Evolutionary conservation across 192 early-diverging fungal species (phyloP).

Genomic region (Linnemannia zychae): DNA sequence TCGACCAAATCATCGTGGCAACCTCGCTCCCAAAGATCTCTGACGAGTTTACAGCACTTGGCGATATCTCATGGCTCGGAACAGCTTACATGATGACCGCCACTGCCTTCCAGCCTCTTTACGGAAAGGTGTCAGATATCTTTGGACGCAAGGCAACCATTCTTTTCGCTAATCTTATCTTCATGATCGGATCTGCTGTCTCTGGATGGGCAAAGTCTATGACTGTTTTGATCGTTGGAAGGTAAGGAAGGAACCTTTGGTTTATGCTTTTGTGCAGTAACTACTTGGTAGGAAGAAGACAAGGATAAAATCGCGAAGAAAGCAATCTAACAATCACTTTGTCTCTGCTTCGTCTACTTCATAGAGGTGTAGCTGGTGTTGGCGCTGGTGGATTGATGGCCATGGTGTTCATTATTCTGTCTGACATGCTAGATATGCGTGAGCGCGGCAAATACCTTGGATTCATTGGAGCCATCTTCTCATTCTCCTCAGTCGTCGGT

Average conservation of each 20-base stretch:
- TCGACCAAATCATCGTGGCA: conserved; percentile 69
- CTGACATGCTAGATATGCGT: conserved; percentile 76
- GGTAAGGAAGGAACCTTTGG: conserved; percentile 45
- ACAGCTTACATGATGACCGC: conserved; percentile 79
- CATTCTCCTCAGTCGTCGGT: conserved; percentile 73
- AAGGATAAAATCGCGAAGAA: no score
- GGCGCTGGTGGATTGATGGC: conserved; percentile 78
- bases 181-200: conserved; percentile 68
- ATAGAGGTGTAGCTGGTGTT: conserved; percentile 67
- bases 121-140: conserved; percentile 79
- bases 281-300: no score
- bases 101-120: conserved; percentile 82
- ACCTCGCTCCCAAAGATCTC: conserved; percentile 67
- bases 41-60: conserved; percentile 60
- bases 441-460: conserved; percentile 76
- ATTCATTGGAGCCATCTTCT: conserved; percentile 69
- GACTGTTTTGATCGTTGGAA: conserved; percentile 73
- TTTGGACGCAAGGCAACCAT: conserved; percentile 80
- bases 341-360: background rate
- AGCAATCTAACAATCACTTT: background rate
- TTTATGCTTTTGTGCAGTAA: no score
- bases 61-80: conserved; percentile 86
- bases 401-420: conserved; percentile 77
- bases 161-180: conserved; percentile 65
- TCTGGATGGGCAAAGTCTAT: conserved; percentile 72